A percentile compares a stretch with the other conserved stretches of the same genome.
phyloP scores from a whole-genome alignment of 345 rosid species.

The Trapa bicornis region DNA sequence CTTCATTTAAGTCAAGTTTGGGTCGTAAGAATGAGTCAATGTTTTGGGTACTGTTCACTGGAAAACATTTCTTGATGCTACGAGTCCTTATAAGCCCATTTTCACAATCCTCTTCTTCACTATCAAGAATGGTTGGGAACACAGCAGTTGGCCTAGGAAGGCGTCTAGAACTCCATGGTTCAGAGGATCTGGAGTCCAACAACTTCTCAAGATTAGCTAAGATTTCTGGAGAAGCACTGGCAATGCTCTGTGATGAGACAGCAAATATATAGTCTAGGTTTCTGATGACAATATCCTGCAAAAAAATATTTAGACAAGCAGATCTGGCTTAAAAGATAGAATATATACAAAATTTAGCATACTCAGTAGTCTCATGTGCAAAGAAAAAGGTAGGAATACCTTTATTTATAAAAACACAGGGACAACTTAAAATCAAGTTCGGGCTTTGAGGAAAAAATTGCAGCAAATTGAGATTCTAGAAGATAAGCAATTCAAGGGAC shows the following conservation, averaged over 20 bases:
- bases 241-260: constrained; percentile 50
- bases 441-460: constrained; percentile 73
- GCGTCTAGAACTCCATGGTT: constrained; percentile 72
- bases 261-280: constrained; percentile 84
- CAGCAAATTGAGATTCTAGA: constrained; percentile 96
- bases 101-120: constrained; percentile 78
- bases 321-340: too few species aligned
- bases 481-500: constrained; percentile 56
- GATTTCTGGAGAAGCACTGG: constrained; percentile 58
- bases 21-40: constrained; percentile 52
- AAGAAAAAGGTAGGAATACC: not conserved
- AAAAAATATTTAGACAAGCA: constrained; percentile 9
- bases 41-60: constrained; percentile 16
- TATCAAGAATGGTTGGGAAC: constrained; percentile 57
- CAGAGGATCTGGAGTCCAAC: constrained; percentile 74
- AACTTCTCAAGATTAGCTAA: constrained; percentile 69
- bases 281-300: constrained; percentile 74
- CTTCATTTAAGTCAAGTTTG: constrained; percentile 36
- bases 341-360: not conserved
- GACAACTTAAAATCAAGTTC: constrained; percentile 29
- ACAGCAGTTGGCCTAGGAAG: constrained; percentile 85
- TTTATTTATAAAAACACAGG: not conserved
- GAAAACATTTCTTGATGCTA: constrained; percentile 18
- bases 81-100: constrained; percentile 50
- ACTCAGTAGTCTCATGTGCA: not conserved